Evolutionary conservation across 352 stramenopile species (phyloP).

Genomic region (Phytopythium helicoides): DNA sequence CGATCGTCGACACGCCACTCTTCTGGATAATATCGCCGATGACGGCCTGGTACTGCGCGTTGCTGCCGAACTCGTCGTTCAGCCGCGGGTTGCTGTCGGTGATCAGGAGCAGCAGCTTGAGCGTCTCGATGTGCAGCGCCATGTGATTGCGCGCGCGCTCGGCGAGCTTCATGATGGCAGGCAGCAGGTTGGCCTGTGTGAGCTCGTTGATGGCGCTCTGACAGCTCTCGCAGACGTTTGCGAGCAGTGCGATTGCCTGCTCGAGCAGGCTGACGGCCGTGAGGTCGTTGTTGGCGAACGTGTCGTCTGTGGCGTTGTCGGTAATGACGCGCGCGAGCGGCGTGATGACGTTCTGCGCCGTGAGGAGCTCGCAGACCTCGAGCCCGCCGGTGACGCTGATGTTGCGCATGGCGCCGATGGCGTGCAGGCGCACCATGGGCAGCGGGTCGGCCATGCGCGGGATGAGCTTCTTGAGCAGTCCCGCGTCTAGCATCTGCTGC

Average conservation of each 20-base stretch:
- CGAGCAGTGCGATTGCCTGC: slow-evolving; percentile 72
- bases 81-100: slow-evolving; percentile 80
- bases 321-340: slow-evolving; percentile 72
- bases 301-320: slow-evolving; percentile 48
- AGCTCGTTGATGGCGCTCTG: slow-evolving; percentile 79
- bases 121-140: slow-evolving; percentile 69
- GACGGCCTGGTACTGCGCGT: slow-evolving; percentile 58
- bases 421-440: slow-evolving; percentile 83
- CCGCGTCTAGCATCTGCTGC: slow-evolving; percentile 71
- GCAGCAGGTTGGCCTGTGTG: slow-evolving; percentile 68
- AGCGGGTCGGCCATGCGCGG: slow-evolving; percentile 81
- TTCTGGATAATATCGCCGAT: slow-evolving; percentile 72
- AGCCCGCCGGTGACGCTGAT: slow-evolving; percentile 85
- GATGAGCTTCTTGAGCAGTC: slow-evolving; percentile 80
- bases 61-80: slow-evolving; percentile 62
- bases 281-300: slow-evolving; percentile 56
- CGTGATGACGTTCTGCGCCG: slow-evolving; percentile 68
- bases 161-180: slow-evolving; percentile 73
- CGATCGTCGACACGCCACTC: slow-evolving; percentile 38
- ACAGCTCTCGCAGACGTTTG: slow-evolving; percentile 84
- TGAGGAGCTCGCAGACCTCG: slow-evolving; percentile 83
- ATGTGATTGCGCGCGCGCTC: slow-evolving; percentile 44
- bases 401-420: slow-evolving; percentile 80
- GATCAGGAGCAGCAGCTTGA: slow-evolving; percentile 80
- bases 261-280: slow-evolving; percentile 77